Conservation (phyloP, 2,329 filamentous ascomycete genomes). For the Teratosphaeria pseudoeucalypti region DNA sequence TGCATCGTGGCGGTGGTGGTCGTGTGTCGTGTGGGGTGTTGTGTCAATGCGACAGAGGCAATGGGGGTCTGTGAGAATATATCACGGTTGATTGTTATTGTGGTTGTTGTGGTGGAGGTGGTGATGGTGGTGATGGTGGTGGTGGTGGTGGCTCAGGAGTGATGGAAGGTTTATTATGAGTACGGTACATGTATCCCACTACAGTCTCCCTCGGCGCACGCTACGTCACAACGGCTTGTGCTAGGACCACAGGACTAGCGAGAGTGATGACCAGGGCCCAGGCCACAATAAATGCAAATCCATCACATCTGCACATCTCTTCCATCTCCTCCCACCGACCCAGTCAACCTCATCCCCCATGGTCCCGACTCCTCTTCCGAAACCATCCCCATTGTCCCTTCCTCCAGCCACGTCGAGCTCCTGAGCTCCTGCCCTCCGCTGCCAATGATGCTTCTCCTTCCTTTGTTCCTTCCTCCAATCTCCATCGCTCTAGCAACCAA, state of each 20-base stretch:
- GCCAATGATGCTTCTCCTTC: neutral
- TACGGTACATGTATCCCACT: too few species aligned
- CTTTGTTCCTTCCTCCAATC: neutral
- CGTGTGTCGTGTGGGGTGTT: constrained; percentile 1
- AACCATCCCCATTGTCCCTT: neutral
- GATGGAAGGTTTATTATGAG: neutral
- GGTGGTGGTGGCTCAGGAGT: neutral
- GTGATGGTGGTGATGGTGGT: neutral
- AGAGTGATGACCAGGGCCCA: neutral
- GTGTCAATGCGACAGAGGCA: neutral
- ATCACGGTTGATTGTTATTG: too few species aligned
- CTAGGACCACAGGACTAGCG: neutral
- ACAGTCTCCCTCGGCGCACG: neutral
- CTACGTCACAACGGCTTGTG: neutral
- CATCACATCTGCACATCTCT: neutral
- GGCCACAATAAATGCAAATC: neutral
- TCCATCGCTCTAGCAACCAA: neutral
- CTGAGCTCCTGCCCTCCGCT: neutral
- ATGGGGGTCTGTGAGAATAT: neutral
- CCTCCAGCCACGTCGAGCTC: neutral
- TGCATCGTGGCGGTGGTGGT: constrained; percentile 56
- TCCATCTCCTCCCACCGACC: neutral
- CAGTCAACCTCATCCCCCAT: neutral
- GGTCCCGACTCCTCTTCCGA: neutral
- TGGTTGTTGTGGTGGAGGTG: neutral